Evolutionary conservation across 2,329 filamentous ascomycete species (phyloP).

Genomic region (Phialophora verrucosa): DNA sequence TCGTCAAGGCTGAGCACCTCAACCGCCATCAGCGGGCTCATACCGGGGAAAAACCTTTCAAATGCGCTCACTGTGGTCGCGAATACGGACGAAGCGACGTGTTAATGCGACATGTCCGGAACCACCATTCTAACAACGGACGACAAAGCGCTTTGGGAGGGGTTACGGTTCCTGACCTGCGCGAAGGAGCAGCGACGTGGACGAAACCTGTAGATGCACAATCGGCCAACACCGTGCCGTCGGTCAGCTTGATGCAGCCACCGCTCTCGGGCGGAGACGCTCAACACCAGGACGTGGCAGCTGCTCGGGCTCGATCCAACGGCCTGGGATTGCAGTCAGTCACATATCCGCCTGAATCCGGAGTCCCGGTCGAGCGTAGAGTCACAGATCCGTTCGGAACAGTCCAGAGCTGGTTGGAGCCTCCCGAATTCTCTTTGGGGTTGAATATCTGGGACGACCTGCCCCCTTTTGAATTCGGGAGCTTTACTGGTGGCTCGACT

Average conservation of each 20-base stretch:
- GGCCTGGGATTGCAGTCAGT: background rate
- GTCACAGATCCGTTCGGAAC: conserved; percentile 7
- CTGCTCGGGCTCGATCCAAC: background rate
- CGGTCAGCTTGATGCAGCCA: conserved; percentile 10
- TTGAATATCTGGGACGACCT: conserved; percentile 19
- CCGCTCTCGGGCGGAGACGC: background rate
- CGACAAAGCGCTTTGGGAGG: background rate
- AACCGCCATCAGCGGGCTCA: conserved; percentile 61
- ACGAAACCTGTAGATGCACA: background rate
- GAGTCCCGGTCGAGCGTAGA: background rate
- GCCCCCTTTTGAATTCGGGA: conserved; percentile 17
- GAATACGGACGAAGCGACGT: conserved; percentile 44
- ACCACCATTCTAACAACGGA: conserved; percentile 14
- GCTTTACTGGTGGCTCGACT: conserved; percentile 4
- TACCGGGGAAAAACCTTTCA: conserved; percentile 97
- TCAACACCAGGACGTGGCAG: background rate
- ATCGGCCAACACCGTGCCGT: background rate
- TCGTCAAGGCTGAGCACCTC: conserved; percentile 43
- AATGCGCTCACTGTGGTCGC: conserved; percentile 94
- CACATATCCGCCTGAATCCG: background rate
- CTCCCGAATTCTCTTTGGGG: conserved; percentile 12
- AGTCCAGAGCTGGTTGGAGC: conserved; percentile 14
- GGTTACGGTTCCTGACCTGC: background rate
- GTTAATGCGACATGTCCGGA: conserved; percentile 21
- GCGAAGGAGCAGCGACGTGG: background rate